Evolutionary conservation across 179 eudicot genomes (phyloP), one percentile per base, ranked within the genome.

Genomic region (Monotropa hypopitys): DNA sequence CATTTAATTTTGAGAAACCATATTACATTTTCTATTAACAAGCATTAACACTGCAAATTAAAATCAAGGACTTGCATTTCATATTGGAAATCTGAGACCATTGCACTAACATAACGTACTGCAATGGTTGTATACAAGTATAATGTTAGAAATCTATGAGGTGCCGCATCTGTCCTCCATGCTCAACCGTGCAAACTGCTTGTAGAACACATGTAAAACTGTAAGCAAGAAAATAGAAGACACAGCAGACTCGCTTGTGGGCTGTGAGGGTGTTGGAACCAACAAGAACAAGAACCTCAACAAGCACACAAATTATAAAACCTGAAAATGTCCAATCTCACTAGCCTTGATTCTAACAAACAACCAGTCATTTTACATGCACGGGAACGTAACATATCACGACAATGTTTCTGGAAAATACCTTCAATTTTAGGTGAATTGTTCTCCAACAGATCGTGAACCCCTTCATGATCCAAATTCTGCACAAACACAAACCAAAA

Each of bases 391-490:
- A 77, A 23, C 16, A 61, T 1, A 15, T 23, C 16, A 63, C 23
- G 78, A 21, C 28, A 70, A 21, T 35, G 38, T 50, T 21, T 26
- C 40, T 77, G 79, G 61, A 79, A 72, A 83, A 80, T 74, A 91
- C 96, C 86, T 87, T 83, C 86, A 77, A 71, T 45, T 33, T 73
- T 70, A 69, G 83, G 76, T 43, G 81, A 81, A 82, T 76, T 76
- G 72, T 66, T 79, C 12, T 69, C 75, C 75, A 67, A 74, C 23
- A 71, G 45, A 85, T 77, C 77, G 40, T 82, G 81, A 76, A 72
- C 65, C 67, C 66, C 88, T 79, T 46, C 85, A 76, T 84, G 74
- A 75, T 84, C 86, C 30, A 81, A 50, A 65, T 77, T 80, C 96
- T 90, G 88, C 88, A 76, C 2, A 77, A 76, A 78, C 67, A 76